Evolutionary conservation across 352 stramenopile species (phyloP), one percentile per base, ranked within the genome.

Genomic region (Phytophthora ohioensis): DNA sequence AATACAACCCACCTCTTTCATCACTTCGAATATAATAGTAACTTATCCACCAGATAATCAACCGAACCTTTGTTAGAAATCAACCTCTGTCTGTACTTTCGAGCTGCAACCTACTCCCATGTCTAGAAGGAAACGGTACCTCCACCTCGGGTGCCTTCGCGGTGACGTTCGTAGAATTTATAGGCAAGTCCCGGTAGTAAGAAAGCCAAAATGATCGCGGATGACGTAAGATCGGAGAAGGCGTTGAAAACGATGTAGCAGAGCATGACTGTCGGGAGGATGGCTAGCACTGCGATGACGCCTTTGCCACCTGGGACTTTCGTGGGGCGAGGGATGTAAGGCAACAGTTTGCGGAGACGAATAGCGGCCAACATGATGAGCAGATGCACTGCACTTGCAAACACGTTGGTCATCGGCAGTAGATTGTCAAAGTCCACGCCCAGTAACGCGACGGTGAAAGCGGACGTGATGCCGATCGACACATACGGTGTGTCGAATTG

Each of bases 281-380:
- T 57, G 1, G 74, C 68, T 10, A 81, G 31, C 11, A 39, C 56
- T 3, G 48, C 51, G 5, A 84, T 67, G 13, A 69, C 57, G 4
- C 49, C 38, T 2, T 57, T 60, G 31, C 76, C 76, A 17, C 80
- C 80, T 0, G 78, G 80, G 3, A 84, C 73, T 12, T 73, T 75
- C 38, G 73, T 72, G 9, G 85, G 85, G n/a, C 88, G 82, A 49
- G 83, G 78, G 57, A 95, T 84, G 70, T 87, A 88, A 34, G 79
- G 81, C 51, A 87, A 64, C 38, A 69, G 79, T 11, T 88, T 73
- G 13, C 95, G 87, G 0, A 98, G 86, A 36, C 95, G 89, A 53
- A 98, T 75, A 69, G 95, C 97, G 7, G 93, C 87, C 10, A 83
- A 58, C 59, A 98, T 92, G 62, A 98, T 94, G 51, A 98, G 79